A percentile compares a stretch with the other conserved stretches of the same genome.
These are phyloP conservation scores for Talaromyces sp. DNA, from an alignment of 2,329 filamentous ascomycete species.

Conservation along the genomic window DNA sequence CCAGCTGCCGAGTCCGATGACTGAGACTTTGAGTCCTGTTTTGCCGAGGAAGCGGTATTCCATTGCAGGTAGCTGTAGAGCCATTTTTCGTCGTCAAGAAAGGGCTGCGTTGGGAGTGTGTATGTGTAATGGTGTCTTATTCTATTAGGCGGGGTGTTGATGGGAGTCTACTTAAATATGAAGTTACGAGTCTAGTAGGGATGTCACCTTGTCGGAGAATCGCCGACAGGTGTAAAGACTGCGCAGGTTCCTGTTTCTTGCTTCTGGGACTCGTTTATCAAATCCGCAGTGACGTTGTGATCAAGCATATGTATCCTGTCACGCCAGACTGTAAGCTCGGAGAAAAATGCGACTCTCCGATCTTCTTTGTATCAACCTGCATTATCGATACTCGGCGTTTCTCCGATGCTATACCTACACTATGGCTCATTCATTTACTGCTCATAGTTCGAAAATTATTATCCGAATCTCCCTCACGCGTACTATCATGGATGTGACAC, in stretches of 20 bases:
- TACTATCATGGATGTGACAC: background rate
- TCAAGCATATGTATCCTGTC: background rate
- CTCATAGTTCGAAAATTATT: background rate
- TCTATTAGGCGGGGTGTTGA: background rate
- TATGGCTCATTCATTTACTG: background rate
- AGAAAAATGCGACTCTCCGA: background rate
- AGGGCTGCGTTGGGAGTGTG: background rate
- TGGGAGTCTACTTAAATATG: background rate
- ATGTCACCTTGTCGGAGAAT: background rate
- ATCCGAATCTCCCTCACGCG: background rate
- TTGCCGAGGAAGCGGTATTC: slow-evolving; percentile 68
- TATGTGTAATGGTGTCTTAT: background rate
- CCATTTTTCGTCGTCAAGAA: background rate
- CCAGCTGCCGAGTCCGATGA: slow-evolving; percentile 61
- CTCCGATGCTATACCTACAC: background rate
- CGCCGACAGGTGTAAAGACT: background rate
- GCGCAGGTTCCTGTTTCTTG: background rate
- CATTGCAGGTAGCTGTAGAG: slow-evolving; percentile 43
- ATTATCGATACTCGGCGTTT: background rate
- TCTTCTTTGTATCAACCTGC: background rate
- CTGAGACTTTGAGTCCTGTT: slow-evolving; percentile 66
- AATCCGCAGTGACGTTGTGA: background rate
- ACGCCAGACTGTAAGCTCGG: background rate
- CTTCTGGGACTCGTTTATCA: background rate
- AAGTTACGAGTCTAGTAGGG: background rate